Percentiles rank a stretch among this genome's conserved stretches.
Evolutionary conservation across 2,329 filamentous ascomycete genomes (phyloP).

Genomic region (Sporothrix mexicana): DNA sequence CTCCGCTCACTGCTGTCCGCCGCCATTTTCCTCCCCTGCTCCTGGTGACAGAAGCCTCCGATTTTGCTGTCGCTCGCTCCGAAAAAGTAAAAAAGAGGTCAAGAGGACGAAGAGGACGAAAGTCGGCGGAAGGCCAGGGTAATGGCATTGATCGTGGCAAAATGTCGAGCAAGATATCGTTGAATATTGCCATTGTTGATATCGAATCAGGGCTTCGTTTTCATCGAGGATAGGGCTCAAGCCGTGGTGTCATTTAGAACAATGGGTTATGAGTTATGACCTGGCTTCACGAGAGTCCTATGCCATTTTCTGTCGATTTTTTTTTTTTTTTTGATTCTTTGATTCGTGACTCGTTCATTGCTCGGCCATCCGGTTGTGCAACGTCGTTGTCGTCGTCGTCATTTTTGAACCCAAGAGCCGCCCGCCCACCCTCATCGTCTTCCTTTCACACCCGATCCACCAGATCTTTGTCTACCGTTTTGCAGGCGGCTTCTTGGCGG

Average conservation of each 20-base stretch:
- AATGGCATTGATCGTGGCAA: too few species aligned
- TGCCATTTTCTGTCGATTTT: too few species aligned
- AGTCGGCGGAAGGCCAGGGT: too few species aligned
- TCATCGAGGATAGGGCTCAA: too few species aligned
- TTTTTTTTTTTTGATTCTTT: too few species aligned
- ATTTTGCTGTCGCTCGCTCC: not conserved
- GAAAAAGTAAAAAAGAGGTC: not conserved
- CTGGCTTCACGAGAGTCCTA: too few species aligned
- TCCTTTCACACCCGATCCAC: not conserved
- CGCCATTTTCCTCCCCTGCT: not conserved
- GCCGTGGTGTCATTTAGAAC: too few species aligned
- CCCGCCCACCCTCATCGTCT: not conserved
- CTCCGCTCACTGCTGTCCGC: not conserved
- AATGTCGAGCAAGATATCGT: too few species aligned
- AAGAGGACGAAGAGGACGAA: too few species aligned
- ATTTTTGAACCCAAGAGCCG: not conserved
- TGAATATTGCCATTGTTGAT: too few species aligned
- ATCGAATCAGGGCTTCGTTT: too few species aligned
- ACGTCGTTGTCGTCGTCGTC: not conserved
- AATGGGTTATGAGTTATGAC: too few species aligned
- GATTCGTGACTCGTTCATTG: not conserved
- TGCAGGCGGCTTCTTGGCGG: constrained; percentile 49
- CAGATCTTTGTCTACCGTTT: constrained; percentile 31
- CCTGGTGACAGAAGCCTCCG: not conserved
- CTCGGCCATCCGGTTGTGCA: not conserved